A percentile compares a stretch with the other conserved stretches of the same genome.
phyloP scores from a whole-genome alignment of 2,329 filamentous ascomycete genomes.

The Fusarium bulbicola region DNA sequence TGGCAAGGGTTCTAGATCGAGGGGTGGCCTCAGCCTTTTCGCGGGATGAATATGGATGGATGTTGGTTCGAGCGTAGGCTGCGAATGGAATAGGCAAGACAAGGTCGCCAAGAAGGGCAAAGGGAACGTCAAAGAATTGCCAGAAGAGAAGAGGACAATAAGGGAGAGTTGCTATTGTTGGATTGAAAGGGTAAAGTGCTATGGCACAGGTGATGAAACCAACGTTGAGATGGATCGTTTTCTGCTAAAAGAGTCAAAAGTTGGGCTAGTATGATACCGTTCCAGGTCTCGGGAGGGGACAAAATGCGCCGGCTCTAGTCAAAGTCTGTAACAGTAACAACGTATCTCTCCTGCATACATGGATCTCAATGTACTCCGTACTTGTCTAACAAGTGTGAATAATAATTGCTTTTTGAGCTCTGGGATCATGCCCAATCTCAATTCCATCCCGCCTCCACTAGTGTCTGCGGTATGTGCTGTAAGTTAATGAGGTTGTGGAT shows the following conservation, averaged over 20 bases:
- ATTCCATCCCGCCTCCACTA: constrained; percentile 19
- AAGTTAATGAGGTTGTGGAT: constrained; percentile 32
- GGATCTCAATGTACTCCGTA: background rate
- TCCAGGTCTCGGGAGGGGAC: constrained; percentile 4
- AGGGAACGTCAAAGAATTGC: background rate
- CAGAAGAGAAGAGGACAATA: constrained; percentile 6
- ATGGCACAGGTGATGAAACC: background rate
- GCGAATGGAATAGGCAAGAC: constrained; percentile 2
- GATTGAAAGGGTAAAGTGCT: constrained; percentile 9
- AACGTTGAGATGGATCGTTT: background rate
- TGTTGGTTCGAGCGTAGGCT: constrained; percentile 2
- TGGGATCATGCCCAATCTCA: constrained; percentile 22
- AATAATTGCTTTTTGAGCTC: constrained; percentile 35
- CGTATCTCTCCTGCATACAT: background rate
- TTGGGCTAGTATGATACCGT: constrained; percentile 10
- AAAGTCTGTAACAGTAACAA: background rate
- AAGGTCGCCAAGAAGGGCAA: background rate
- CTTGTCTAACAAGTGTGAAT: background rate
- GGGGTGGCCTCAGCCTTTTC: constrained; percentile 44
- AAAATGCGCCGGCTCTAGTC: background rate
- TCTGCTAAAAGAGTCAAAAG: constrained; percentile 17
- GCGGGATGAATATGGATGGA: constrained; percentile 24
- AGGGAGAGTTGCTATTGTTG: constrained; percentile 5
- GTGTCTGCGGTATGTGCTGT: constrained; percentile 13
- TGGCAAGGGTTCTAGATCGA: constrained; percentile 44